Evolutionary conservation across 23 red algal species (phyloP).

Genomic region (Gracilaria domingensis): DNA sequence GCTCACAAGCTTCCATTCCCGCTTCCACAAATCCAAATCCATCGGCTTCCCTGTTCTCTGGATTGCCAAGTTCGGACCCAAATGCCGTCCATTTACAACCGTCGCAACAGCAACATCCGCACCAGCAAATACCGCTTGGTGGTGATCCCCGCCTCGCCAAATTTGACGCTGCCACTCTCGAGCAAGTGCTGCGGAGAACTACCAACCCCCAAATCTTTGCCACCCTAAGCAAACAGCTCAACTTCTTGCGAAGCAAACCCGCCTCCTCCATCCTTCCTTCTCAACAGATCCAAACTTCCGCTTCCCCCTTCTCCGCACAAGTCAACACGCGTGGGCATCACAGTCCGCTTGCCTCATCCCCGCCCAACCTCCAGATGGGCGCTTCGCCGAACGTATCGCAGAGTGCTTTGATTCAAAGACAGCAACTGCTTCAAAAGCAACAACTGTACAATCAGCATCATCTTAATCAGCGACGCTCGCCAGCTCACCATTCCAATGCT

Average conservation of each 20-base stretch:
- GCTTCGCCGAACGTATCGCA: neutral
- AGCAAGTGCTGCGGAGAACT: constrained; percentile 1
- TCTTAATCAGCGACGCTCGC: neutral
- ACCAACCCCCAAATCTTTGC: neutral
- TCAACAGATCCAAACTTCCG: neutral
- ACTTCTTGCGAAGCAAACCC: neutral
- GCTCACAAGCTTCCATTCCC: neutral
- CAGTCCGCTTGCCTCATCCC: neutral
- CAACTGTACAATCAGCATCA: constrained; percentile 27
- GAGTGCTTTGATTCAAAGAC: neutral
- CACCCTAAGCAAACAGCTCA: constrained; percentile 25
- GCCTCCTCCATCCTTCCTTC: neutral
- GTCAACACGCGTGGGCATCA: neutral
- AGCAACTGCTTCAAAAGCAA: constrained; percentile 18
- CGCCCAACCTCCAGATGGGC: neutral
- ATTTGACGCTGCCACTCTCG: constrained; percentile 17
- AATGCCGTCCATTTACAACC: neutral
- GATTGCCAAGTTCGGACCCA: neutral
- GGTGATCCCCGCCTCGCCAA: constrained; percentile 19
- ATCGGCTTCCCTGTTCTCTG: neutral
- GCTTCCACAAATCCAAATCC: neutral
- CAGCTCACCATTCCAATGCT: neutral
- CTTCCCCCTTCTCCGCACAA: neutral
- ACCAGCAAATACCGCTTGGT: neutral
- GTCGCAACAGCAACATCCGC: neutral